A percentile compares a stretch with the other conserved stretches of the same genome.
Evolutionary conservation across 2,329 filamentous ascomycete species (phyloP).

Genomic region (Botrytis elliptica): DNA sequence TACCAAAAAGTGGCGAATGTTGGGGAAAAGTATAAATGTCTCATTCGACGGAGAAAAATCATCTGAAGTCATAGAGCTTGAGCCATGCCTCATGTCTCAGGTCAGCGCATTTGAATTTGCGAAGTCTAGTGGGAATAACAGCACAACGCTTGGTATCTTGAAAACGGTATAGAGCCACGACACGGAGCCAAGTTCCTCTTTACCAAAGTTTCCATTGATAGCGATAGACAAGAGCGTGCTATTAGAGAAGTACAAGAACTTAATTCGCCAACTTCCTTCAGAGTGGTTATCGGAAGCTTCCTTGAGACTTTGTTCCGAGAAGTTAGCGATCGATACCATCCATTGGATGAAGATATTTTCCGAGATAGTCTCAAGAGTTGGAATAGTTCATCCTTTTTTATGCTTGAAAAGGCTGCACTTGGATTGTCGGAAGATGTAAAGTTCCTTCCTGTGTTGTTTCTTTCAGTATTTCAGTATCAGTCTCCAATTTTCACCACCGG

Average conservation of each 20-base stretch:
- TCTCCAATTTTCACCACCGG: slow-evolving; percentile 52
- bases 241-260: slow-evolving; percentile 56
- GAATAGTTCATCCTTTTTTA: slow-evolving; percentile 52
- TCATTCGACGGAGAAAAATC: slow-evolving; percentile 24
- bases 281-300: slow-evolving; percentile 53
- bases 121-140: slow-evolving; percentile 45
- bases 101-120: slow-evolving; percentile 51
- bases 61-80: slow-evolving; percentile 28
- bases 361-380: slow-evolving; percentile 51
- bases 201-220: slow-evolving; percentile 26
- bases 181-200: slow-evolving; percentile 29
- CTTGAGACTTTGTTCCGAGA: slow-evolving; percentile 53
- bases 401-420: slow-evolving; percentile 48
- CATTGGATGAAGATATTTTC: slow-evolving; percentile 54
- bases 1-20: slow-evolving; percentile 33
- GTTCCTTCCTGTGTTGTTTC: slow-evolving; percentile 58
- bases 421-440: slow-evolving; percentile 51
- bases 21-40: slow-evolving; percentile 29
- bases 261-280: slow-evolving; percentile 58
- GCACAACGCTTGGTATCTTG: slow-evolving; percentile 55
- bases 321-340: slow-evolving; percentile 58
- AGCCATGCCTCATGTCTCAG: slow-evolving; percentile 31
- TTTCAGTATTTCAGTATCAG: slow-evolving; percentile 59
- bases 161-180: slow-evolving; percentile 51
- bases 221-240: slow-evolving; percentile 43